These are phyloP conservation scores for Sclerotinia trifoliorum DNA, from an alignment of 2,329 filamentous ascomycete genomes.

Conservation along the genomic window DNA sequence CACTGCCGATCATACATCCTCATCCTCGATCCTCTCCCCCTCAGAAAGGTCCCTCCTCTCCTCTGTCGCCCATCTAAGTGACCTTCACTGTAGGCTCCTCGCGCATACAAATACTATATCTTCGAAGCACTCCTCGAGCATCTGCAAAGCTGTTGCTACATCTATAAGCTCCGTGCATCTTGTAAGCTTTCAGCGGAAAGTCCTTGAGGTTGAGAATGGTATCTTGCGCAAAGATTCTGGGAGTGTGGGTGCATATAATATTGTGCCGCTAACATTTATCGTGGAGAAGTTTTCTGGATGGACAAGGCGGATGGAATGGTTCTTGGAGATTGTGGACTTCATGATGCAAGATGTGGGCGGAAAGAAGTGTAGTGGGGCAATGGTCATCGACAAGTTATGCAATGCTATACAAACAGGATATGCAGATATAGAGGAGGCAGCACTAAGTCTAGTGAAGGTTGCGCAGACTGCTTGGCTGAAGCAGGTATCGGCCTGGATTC, in stretches of 20 bases:
- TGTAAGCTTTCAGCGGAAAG: constrained; percentile 75
- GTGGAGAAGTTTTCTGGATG: constrained; percentile 84
- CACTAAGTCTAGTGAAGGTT: constrained; percentile 67
- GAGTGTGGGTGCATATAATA: constrained; percentile 86
- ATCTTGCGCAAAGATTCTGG: constrained; percentile 75
- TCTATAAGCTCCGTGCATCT: constrained; percentile 74
- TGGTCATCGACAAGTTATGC: constrained; percentile 74
- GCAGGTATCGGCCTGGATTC: constrained; percentile 84
- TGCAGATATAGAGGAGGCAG: constrained; percentile 75
- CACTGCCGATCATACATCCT: constrained; percentile 51
- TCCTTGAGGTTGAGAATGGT: constrained; percentile 77
- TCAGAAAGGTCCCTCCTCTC: constrained; percentile 80
- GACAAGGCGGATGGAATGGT: constrained; percentile 81
- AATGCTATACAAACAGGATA: constrained; percentile 83
- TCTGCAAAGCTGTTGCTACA: constrained; percentile 84
- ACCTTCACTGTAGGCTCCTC: constrained; percentile 72
- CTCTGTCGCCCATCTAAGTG: constrained; percentile 73
- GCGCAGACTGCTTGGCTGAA: constrained; percentile 91
- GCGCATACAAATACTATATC: constrained; percentile 65
- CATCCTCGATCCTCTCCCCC: constrained; percentile 60
- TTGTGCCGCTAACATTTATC: constrained; percentile 84
- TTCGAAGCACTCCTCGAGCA: constrained; percentile 70
- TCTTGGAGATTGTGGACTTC: constrained; percentile 70
- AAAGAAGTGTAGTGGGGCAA: constrained; percentile 61
- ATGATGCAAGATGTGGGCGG: constrained; percentile 51